A percentile compares a stretch with the other conserved stretches of the same genome.
Conservation (phyloP, 176 grass and related monocot species). For the Triticum monococcum region DNA sequence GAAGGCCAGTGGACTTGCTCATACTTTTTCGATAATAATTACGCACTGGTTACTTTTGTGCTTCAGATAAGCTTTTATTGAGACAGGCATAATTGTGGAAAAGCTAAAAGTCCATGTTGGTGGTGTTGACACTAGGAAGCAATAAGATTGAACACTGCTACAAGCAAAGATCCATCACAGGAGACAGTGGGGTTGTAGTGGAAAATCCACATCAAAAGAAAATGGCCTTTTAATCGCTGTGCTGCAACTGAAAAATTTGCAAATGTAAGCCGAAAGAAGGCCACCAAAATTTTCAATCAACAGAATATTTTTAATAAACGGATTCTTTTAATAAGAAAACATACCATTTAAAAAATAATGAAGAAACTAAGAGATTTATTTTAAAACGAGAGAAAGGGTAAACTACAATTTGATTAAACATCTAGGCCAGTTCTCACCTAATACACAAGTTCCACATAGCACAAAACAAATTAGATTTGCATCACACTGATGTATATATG, state of each 20-base stretch:
- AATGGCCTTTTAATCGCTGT: not conserved
- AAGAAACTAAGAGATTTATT: not conserved
- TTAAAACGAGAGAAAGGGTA: not conserved
- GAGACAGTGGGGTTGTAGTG: slow-evolving; percentile 19
- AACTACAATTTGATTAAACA: not conserved
- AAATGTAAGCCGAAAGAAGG: not conserved
- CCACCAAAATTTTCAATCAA: not conserved
- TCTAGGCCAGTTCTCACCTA: not conserved
- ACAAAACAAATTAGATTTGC: not conserved
- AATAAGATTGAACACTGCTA: not conserved
- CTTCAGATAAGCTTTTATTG: not conserved
- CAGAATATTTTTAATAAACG: not conserved
- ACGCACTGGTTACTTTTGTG: not conserved
- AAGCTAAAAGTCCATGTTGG: not conserved
- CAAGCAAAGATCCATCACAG: slow-evolving; percentile 22
- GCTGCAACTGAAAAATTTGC: slow-evolving; percentile 17
- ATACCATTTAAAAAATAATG: not conserved
- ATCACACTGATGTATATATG: not conserved
- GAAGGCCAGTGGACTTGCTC: not conserved
- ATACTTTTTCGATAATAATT: not conserved
- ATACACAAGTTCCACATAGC: not conserved
- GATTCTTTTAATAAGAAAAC: not conserved
- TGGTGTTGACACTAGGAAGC: slow-evolving; percentile 25
- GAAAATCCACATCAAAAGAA: slow-evolving; percentile 36
- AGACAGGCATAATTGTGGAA: not conserved